Base-by-base conservation (phyloP, 768 basidiomycete genomes). In the Pulveroboletus ravenelii region DNA sequence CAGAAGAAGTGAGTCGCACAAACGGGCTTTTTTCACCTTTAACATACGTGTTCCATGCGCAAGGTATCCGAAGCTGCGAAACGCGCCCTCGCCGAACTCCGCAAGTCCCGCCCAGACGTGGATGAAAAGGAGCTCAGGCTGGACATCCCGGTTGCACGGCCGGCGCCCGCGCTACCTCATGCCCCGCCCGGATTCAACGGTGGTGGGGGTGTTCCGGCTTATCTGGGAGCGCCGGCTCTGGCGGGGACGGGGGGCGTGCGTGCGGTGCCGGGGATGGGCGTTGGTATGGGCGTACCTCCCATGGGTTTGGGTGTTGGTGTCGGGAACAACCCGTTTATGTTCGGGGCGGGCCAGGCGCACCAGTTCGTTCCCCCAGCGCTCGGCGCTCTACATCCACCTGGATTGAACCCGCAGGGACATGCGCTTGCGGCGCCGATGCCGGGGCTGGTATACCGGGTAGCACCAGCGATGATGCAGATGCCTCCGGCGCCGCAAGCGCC, bases 11-110 rank as follows among this genome's bases (percentile, higher is more conserved):
- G 48, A 23, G 69, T 47, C 29, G 10, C 25, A 10, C 52, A 1
- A 25, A 39, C 17, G 30, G 7, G 14, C 30, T 9, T 2, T 23
- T 5, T 18, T 34, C 20, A 4, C 20, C 4, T 23, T 14, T 3
- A 35, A 6, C 31, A 17, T 39, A 51, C 18, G 48, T n/a, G 41
- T 30, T 18, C 35, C n/a, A 34, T 30, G 18, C 8, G 25, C 1
- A 46, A 89, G 88, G 87, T 90, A 34, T 78, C 78, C 45, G 78
- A 72, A 45, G 89, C 89, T 0, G 82, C 80, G 12, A 78, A 85
- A 59, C 74, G 70, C 45, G 87, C 88, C 0, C 63, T 82, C n/a
- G 78, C 75, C n/a, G 76, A 85, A 18, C 79, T 80, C 61, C 79
- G 78, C 56, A 67, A 66, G 25, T 68, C 74, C 4, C 74, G 87